phyloP scores from a whole-genome alignment of 495 filamentous ascomycete species.

The Penicillium simplicissimum region DNA sequence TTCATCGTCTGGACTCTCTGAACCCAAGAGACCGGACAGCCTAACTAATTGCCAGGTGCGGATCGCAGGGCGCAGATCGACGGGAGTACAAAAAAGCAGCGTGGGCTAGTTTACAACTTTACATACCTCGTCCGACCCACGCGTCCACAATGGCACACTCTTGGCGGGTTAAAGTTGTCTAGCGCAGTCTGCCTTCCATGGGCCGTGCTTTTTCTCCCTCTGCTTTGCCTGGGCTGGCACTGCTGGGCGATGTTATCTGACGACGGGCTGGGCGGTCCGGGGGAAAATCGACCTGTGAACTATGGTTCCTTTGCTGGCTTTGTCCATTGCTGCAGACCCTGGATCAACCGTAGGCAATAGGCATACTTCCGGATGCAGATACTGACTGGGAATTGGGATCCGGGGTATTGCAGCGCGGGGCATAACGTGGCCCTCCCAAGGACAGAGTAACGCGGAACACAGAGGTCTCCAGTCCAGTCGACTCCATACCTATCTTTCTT shows the following conservation, averaged over 20 bases:
- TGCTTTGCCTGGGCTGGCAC: not conserved
- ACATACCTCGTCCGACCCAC: conserved; percentile 6
- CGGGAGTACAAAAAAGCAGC: conserved; percentile 5
- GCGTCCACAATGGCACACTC: conserved; percentile 26
- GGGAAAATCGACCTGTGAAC: not conserved
- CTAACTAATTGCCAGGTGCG: not conserved
- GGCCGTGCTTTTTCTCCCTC: conserved; percentile 19
- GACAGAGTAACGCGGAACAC: too few relatives aligned
- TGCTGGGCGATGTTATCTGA: conserved; percentile 2
- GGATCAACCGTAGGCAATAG: not conserved
- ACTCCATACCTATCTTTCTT: not conserved
- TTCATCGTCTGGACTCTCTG: not conserved
- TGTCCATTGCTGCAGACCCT: not conserved
- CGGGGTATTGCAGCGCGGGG: conserved; percentile 1
- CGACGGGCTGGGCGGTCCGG: not conserved
- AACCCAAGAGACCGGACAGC: not conserved
- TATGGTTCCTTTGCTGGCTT: conserved; percentile 5
- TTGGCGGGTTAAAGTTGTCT: conserved; percentile 26
- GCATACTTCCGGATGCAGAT: not conserved
- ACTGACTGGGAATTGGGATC: not conserved
- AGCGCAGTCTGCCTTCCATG: conserved; percentile 18
- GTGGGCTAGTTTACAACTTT: not conserved
- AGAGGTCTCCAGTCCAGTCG: too few relatives aligned
- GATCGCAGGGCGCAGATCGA: conserved; percentile 11
- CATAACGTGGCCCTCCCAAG: not conserved